phyloP scores from a whole-genome alignment of 371 early-diverging fungal genomes.

The Amoeboaphelidium protococcarum region DNA sequence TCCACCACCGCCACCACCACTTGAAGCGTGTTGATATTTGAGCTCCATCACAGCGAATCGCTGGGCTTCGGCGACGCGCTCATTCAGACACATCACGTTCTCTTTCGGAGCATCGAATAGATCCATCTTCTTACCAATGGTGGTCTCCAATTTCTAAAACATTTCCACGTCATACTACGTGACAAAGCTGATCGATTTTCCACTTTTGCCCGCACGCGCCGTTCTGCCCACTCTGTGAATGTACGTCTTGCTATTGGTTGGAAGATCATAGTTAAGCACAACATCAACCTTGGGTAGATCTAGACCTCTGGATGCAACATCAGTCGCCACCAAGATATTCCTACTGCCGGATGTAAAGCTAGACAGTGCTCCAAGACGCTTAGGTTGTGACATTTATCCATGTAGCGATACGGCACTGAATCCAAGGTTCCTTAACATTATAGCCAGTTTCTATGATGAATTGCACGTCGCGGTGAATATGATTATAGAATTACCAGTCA shows the following conservation, averaged over 20 bases:
- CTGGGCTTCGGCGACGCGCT: neutral
- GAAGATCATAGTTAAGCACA: slow-evolving; percentile 90
- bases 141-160: neutral
- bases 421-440: slow-evolving; percentile 62
- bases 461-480: slow-evolving; percentile 76
- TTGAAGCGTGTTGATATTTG: too few species aligned
- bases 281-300: slow-evolving; percentile 90
- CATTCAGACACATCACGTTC: neutral
- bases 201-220: slow-evolving; percentile 77
- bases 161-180: neutral
- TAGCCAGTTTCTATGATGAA: slow-evolving; percentile 47
- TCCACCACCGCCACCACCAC: too few species aligned
- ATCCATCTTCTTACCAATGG: neutral
- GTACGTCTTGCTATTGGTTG: slow-evolving; percentile 71
- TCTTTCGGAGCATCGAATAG: neutral
- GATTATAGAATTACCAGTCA: slow-evolving; percentile 47
- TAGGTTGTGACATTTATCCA: slow-evolving; percentile 71
- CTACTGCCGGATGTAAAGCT: slow-evolving; percentile 69
- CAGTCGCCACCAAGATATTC: slow-evolving; percentile 76
- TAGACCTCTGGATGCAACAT: slow-evolving; percentile 85
- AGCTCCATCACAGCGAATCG: neutral
- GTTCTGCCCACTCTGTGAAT: slow-evolving; percentile 95
- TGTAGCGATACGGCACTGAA: slow-evolving; percentile 71
- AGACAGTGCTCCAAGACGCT: slow-evolving; percentile 68
- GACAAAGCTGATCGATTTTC: slow-evolving; percentile 53